Base-by-base conservation (phyloP, 2,329 filamentous ascomycete species). In the Parastagonospora avenae region DNA sequence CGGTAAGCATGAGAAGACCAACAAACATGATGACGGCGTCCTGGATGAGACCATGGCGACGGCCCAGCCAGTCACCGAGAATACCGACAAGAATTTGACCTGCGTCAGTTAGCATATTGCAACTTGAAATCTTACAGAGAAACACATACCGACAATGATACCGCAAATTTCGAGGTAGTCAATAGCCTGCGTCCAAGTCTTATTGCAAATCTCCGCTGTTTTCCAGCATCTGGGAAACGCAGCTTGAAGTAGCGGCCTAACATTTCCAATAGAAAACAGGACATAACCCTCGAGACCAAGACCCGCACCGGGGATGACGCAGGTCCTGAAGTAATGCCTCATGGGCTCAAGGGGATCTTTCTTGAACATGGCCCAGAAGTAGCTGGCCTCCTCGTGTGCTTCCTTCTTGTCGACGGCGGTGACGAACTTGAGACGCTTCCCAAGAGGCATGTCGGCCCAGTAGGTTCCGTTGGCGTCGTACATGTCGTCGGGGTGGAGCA, bases 21-120 rank as follows among this genome's bases (percentile, higher is more conserved):
- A 96, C 66, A 62, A 97, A 91, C 93, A 97, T 97, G 80, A 97
- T 92, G 55, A 83, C 73, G 37, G 93, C 93, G 76, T 97, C 93
- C 77, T 97, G 93, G 63, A 97, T 96, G 16, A 97, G 82, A 82
- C 93, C 93, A 85, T 88, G 97, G 65, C 93, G 90, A 70, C 93
- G 91, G 62, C 93, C 93, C 59, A 97, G 80, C 89, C 85, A 88
- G 72, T 90, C 87, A 79, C 87, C 87, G 47, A 89, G 78, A 75
- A 95, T 79, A 75, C 93, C 93, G 58, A 97, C 92, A 27, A 89
- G 79, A 46, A 95, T 86, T 77, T 97, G 93, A 42, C 73, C 67
- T 33, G 4, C 1, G 2, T 14, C 8, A 24, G 27, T 52, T 50
- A 52, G 38, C 31, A 15, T 31, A 6, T 19, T 5, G 4, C 11